These are phyloP conservation scores for Ligustrum vulgare DNA, from an alignment of 257 asterid genomes.

Conservation along the genomic window DNA sequence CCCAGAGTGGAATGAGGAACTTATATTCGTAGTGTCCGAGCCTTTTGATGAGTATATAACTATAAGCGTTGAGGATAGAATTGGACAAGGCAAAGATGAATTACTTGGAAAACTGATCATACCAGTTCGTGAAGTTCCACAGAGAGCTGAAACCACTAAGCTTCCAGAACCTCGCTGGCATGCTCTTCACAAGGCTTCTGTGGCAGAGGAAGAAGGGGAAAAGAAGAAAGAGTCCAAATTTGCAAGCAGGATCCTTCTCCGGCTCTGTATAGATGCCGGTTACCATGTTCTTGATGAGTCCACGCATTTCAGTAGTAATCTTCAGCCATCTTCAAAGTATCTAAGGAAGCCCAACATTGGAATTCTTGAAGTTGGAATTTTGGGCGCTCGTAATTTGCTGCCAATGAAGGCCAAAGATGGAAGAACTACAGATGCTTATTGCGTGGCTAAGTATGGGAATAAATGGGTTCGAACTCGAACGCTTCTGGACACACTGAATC, in stretches of 20 bases:
- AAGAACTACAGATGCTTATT: slow-evolving; percentile 73
- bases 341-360: slow-evolving; percentile 77
- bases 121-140: slow-evolving; percentile 51
- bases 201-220: slow-evolving; percentile 47
- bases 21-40: slow-evolving; percentile 78
- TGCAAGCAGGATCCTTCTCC: slow-evolving; percentile 74
- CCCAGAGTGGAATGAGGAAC: slow-evolving; percentile 91
- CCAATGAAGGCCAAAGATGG: slow-evolving; percentile 88
- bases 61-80: slow-evolving; percentile 62
- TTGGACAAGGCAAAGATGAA: slow-evolving; percentile 55
- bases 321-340: slow-evolving; percentile 70
- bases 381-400: slow-evolving; percentile 64
- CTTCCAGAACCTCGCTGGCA: slow-evolving; percentile 69
- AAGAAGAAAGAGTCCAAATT: slow-evolving; percentile 73
- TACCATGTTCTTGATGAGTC: slow-evolving; percentile 93
- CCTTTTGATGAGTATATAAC: slow-evolving; percentile 70
- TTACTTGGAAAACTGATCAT: slow-evolving; percentile 58
- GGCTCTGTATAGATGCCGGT: slow-evolving; percentile 66
- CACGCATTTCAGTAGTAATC: slow-evolving; percentile 77
- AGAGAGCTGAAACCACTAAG: slow-evolving; percentile 50
- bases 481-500: slow-evolving; percentile 64
- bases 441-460: slow-evolving; percentile 95
- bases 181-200: slow-evolving; percentile 50
- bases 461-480: slow-evolving; percentile 95
- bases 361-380: slow-evolving; percentile 79